Percentiles rank a stretch among this genome's conserved stretches.
These are phyloP conservation scores for Murraya koenigii DNA, from an alignment of 345 rosid species.

Conservation along the genomic window DNA sequence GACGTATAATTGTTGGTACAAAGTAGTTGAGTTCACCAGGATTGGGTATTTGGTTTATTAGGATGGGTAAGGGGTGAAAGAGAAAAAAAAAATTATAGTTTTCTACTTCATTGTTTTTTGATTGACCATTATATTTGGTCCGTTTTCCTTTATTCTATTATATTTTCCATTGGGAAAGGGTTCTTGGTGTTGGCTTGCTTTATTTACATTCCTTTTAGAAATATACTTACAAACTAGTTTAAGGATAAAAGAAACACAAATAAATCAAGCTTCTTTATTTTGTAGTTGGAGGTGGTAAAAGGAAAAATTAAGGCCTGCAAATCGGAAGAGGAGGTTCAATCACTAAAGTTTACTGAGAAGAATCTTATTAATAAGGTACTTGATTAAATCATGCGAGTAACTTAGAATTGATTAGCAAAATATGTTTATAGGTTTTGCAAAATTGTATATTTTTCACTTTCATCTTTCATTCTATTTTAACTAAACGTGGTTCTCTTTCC, in stretches of 20 bases:
- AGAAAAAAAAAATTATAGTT: not conserved
- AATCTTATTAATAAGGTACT: conserved; percentile 82
- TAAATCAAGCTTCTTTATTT: conserved; percentile 18
- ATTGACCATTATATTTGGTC: not conserved
- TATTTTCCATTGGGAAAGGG: not conserved
- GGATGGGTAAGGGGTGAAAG: not conserved
- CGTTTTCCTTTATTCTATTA: not conserved
- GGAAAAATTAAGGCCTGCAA: conserved; percentile 56
- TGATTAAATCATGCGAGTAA: not conserved
- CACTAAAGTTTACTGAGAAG: conserved; percentile 74
- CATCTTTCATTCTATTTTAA: not conserved
- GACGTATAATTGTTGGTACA: not conserved
- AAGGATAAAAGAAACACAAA: not conserved
- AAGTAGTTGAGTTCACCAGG: not conserved
- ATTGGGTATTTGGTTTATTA: not conserved
- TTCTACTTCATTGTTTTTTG: not conserved
- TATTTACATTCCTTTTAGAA: not conserved
- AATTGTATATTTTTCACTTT: conserved; percentile 5
- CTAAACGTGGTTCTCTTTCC: not conserved
- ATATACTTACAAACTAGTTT: not conserved
- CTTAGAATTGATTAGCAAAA: not conserved
- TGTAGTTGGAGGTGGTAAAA: conserved; percentile 74
- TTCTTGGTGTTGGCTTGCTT: not conserved
- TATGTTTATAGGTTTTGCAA: not conserved
- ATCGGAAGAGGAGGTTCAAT: conserved; percentile 70